phyloP scores from a whole-genome alignment of 495 filamentous ascomycete genomes.

The Oidiodendron maius region DNA sequence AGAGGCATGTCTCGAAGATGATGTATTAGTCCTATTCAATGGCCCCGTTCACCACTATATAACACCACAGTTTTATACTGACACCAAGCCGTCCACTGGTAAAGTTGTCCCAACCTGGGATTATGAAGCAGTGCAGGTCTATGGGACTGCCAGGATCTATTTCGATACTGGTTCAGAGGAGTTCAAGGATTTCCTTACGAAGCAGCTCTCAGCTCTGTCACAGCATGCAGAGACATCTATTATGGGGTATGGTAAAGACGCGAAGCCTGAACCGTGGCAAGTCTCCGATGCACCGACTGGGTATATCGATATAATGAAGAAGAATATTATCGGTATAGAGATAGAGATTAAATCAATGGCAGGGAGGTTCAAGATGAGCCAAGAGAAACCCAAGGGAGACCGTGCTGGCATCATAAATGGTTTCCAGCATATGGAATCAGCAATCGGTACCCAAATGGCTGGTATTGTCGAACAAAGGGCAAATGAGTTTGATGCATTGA shows the following conservation, averaged over 20 bases:
- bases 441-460: slow-evolving; percentile 34
- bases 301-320: slow-evolving; percentile 44
- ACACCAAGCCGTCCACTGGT: slow-evolving; percentile 47
- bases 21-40: slow-evolving; percentile 50
- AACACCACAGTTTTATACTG: slow-evolving; percentile 53
- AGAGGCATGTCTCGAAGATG: slow-evolving; percentile 25
- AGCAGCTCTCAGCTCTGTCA: slow-evolving; percentile 43
- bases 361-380: slow-evolving; percentile 55
- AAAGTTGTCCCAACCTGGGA: slow-evolving; percentile 62
- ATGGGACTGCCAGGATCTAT: slow-evolving; percentile 43
- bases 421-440: slow-evolving; percentile 37
- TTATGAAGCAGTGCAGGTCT: slow-evolving; percentile 51
- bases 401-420: slow-evolving; percentile 41
- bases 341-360: slow-evolving; percentile 39
- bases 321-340: slow-evolving; percentile 49
- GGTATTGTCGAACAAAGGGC: slow-evolving; percentile 37
- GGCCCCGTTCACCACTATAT: slow-evolving; percentile 47
- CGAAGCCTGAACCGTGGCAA: slow-evolving; percentile 36
- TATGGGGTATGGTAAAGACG: slow-evolving; percentile 41
- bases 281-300: slow-evolving; percentile 42
- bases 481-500: slow-evolving; percentile 27
- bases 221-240: slow-evolving; percentile 35
- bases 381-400: slow-evolving; percentile 43
- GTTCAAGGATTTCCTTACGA: slow-evolving; percentile 33
- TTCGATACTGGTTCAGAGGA: slow-evolving; percentile 31